Percentiles rank a stretch among this genome's conserved stretches.
These are phyloP conservation scores for Calendula officinalis DNA, from an alignment of 129 eudicot genomes.

Conservation along the genomic window DNA sequence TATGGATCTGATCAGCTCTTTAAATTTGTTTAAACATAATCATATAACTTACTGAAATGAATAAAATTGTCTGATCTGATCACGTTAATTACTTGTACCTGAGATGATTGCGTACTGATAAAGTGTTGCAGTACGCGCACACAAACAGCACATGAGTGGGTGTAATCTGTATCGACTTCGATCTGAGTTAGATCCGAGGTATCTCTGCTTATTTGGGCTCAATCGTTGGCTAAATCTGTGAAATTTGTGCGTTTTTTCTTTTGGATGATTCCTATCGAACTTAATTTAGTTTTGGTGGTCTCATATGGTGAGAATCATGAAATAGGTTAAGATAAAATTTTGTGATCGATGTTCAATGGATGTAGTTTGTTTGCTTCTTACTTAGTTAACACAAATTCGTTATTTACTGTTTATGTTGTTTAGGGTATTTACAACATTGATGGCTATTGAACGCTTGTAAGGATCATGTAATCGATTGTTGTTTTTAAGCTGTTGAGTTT, in stretches of 20 bases:
- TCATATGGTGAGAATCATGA: not conserved
- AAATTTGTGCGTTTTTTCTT: not conserved
- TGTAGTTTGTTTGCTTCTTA: no score
- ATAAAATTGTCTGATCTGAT: slow-evolving; percentile 5
- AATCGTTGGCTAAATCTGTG: not conserved
- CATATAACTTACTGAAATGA: not conserved
- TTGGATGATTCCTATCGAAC: not conserved
- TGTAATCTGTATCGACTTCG: slow-evolving; percentile 8
- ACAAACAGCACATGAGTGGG: slow-evolving; percentile 27
- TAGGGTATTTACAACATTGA: not conserved
- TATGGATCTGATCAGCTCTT: slow-evolving; percentile 18
- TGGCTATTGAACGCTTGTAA: slow-evolving; percentile 7
- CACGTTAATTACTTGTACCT: not conserved
- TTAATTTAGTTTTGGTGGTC: not conserved
- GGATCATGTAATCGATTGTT: slow-evolving; percentile 6
- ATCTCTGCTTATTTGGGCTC: slow-evolving; percentile 1
- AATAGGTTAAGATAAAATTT: not conserved
- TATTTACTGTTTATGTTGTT: not conserved
- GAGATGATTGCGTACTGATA: no score
- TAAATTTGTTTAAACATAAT: not conserved
- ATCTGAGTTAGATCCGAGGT: slow-evolving; percentile 22
- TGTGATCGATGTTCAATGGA: not conserved
- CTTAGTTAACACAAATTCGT: not conserved
- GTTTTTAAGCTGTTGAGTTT: not conserved
- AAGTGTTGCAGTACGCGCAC: not conserved